Conservation (phyloP, 2,329 filamentous ascomycete species). For the Cladosporium austrohemisphaericum region DNA sequence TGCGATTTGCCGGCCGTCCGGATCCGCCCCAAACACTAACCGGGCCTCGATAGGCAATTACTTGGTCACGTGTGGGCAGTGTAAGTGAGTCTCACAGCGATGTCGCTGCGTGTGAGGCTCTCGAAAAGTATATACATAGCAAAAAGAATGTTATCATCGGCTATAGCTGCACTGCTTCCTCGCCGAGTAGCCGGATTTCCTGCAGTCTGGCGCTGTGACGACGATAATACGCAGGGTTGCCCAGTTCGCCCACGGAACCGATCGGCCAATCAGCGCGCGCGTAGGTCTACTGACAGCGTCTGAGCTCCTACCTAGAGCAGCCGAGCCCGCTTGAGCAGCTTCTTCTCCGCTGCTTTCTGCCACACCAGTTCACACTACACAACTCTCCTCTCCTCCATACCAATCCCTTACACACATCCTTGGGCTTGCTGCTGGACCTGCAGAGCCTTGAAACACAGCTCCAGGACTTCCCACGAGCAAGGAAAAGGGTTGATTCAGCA, state of each 20-base stretch:
- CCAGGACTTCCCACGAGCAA: slow-evolving; percentile 19
- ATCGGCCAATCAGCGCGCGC: slow-evolving; percentile 1
- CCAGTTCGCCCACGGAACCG: slow-evolving; percentile 13
- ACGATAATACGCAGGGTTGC: slow-evolving; percentile 9
- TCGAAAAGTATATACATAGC: background rate
- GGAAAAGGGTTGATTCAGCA: slow-evolving; percentile 26
- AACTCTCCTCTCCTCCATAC: slow-evolving; percentile 12
- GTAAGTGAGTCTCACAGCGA: background rate
- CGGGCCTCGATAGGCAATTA: background rate
- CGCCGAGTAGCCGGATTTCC: background rate
- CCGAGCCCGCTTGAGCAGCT: slow-evolving; percentile 16
- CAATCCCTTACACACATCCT: slow-evolving; percentile 7
- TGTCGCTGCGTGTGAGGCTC: background rate
- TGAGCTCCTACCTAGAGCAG: slow-evolving; percentile 12
- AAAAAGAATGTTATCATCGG: too few relatives aligned
- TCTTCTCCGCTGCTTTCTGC: slow-evolving; percentile 18
- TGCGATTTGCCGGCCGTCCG: background rate
- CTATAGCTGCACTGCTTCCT: too few relatives aligned
- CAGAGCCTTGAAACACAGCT: slow-evolving; percentile 17
- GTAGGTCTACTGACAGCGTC: slow-evolving; percentile 8
- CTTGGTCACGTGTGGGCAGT: background rate
- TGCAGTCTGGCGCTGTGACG: slow-evolving; percentile 11
- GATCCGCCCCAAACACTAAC: background rate
- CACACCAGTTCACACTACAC: slow-evolving; percentile 19
- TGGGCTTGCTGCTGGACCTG: slow-evolving; percentile 23